These are phyloP conservation scores for Trichosporon sp. DNA, from an alignment of 1,284 basidiomycete genomes.

Conservation along the genomic window DNA sequence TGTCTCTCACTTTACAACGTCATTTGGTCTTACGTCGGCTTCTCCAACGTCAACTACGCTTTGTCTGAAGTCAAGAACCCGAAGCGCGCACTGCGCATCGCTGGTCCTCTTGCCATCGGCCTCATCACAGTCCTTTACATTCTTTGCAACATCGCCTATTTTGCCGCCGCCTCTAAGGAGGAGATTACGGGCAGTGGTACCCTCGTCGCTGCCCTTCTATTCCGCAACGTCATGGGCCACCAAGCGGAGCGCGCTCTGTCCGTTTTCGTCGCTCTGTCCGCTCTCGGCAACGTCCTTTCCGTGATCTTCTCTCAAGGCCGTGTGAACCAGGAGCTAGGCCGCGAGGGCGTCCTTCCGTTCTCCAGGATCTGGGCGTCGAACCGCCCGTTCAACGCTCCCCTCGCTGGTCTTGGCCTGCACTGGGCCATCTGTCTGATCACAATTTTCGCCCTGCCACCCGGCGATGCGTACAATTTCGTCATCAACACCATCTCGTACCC, in stretches of 20 bases:
- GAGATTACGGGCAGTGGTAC: constrained; percentile 37
- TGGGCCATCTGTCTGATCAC: constrained; percentile 55
- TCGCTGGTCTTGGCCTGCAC: constrained; percentile 25
- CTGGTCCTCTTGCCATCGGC: constrained; percentile 29
- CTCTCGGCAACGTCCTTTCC: constrained; percentile 36
- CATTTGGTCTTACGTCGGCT: constrained; percentile 47
- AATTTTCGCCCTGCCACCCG: constrained; percentile 55
- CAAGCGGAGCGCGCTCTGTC: constrained; percentile 17
- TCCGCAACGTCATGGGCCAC: constrained; percentile 6
- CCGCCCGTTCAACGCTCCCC: constrained; percentile 36
- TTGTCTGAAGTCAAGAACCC: constrained; percentile 46
- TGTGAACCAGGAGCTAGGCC: constrained; percentile 40
- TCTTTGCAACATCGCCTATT: constrained; percentile 43
- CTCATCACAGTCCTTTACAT: constrained; percentile 36
- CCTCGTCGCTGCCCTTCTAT: constrained; percentile 36
- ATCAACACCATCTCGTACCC: constrained; percentile 23
- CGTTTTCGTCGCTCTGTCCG: constrained; percentile 44
- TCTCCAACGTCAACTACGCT: constrained; percentile 48
- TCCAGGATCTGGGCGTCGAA: constrained; percentile 37
- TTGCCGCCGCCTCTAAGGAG: constrained; percentile 44
- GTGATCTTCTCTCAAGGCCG: constrained; percentile 50
- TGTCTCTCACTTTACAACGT: constrained; percentile 44
- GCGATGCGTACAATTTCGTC: constrained; percentile 55
- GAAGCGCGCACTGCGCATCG: constrained; percentile 32
- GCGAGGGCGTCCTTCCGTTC: constrained; percentile 45